Conservation (phyloP, 805 yeast genomes). For the Yarrowia deformans region DNA sequence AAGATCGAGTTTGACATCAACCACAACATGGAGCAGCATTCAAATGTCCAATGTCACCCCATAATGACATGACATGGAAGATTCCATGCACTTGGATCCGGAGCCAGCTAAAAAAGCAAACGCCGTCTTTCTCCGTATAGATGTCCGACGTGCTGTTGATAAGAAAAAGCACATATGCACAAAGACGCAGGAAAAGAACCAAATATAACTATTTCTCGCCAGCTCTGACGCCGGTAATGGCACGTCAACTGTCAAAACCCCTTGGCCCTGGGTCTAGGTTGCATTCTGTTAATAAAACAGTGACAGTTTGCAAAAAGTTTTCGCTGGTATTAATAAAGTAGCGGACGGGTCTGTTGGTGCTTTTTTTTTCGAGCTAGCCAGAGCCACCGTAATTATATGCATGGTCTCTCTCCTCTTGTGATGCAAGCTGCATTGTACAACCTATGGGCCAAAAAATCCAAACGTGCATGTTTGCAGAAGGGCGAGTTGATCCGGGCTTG, state of each 20-base stretch:
- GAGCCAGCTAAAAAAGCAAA: background rate
- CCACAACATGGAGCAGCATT: too few species aligned
- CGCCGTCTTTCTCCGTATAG: background rate
- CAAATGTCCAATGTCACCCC: background rate
- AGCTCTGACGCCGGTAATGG: conserved; percentile 5
- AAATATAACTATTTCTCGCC: background rate
- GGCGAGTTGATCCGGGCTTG: background rate
- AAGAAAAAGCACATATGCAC: conserved; percentile 1
- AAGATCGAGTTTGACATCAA: too few species aligned
- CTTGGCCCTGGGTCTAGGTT: background rate
- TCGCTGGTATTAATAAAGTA: background rate
- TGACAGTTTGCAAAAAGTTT: background rate
- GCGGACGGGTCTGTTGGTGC: background rate
- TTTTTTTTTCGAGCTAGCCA: background rate
- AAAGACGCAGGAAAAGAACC: background rate
- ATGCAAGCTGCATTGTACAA: background rate
- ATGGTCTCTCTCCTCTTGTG: background rate
- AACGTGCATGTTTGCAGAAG: background rate
- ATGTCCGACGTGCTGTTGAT: background rate
- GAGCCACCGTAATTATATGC: conserved; percentile 3
- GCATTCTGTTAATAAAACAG: background rate
- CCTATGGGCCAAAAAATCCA: background rate
- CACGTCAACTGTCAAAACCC: conserved; percentile 6
- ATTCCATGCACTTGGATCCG: background rate
- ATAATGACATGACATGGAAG: conserved; percentile 3